phyloP scores from a whole-genome alignment of 352 stramenopile species.

The Pythium brachiatum region DNA sequence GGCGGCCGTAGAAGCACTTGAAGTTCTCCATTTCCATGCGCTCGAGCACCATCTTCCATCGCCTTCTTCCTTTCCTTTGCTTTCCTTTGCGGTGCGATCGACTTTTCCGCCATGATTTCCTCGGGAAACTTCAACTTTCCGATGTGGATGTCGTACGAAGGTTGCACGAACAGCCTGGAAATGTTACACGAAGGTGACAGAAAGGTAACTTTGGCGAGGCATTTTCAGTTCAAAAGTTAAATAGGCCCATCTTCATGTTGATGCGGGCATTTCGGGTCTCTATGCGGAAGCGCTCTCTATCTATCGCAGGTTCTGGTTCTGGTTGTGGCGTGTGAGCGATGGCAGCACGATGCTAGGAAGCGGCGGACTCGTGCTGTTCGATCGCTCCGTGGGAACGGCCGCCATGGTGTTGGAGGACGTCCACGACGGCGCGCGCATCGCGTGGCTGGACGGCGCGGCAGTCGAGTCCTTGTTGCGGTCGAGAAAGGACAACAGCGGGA shows the following conservation, averaged over 20 bases:
- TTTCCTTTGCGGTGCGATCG: neutral
- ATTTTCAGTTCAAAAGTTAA: slow-evolving; percentile 22
- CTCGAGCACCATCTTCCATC: slow-evolving; percentile 17
- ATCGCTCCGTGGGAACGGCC: neutral
- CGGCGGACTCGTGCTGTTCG: neutral
- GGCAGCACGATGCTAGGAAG: slow-evolving; percentile 26
- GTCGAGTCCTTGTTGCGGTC: slow-evolving; percentile 15
- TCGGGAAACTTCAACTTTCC: slow-evolving; percentile 6
- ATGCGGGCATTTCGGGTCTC: neutral
- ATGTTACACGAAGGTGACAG: slow-evolving; percentile 3
- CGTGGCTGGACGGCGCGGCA: neutral
- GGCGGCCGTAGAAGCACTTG: slow-evolving; percentile 38
- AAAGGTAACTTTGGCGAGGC: slow-evolving; percentile 2
- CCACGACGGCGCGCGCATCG: slow-evolving; percentile 1
- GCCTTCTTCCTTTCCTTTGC: neutral
- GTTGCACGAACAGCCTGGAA: neutral
- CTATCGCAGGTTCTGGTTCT: slow-evolving; percentile 19
- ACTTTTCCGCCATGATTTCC: slow-evolving; percentile 15
- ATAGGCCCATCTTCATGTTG: slow-evolving; percentile 4
- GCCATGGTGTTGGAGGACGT: neutral
- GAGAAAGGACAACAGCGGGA: slow-evolving; percentile 26
- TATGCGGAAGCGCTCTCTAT: neutral
- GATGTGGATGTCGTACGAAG: slow-evolving; percentile 9
- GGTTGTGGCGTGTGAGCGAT: slow-evolving; percentile 14
- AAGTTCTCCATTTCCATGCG: slow-evolving; percentile 44